Evolutionary conservation across 805 yeast genomes (phyloP), one percentile per base, ranked within the genome.

Genomic region (Candida maltosa): DNA sequence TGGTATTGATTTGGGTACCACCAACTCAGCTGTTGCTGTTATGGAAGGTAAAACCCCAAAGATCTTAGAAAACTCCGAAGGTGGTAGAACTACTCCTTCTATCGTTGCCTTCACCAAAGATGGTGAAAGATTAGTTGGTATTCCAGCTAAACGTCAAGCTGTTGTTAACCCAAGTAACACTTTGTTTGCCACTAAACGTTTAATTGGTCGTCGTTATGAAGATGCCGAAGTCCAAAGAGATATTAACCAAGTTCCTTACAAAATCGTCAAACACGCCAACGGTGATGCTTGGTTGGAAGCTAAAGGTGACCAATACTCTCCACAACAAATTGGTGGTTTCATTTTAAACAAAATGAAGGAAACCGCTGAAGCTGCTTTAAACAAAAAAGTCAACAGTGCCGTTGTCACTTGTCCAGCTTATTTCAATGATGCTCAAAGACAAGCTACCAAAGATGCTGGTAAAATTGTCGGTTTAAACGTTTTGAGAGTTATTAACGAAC

Each of bases 221-320:
- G 96, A 89, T 64, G 56, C 65, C 38, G 97, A 88, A 69, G 96
- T 89, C 44, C 95, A 87, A 69, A 80, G 84, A 68, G 96, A 89
- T 64, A 72, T 87, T 55, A 73, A 75, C 52, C 82, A 83, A 66
- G 91, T 88, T 36, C 96, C 97, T 37, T 88, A 86, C 80, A 79
- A 83, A 71, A 87, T 88, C 48, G 83, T 85, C 54, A 82, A 87
- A 73, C 94, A 87, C 76, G 62, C 73, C 46, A 89, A 89, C 61
- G 96, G 96, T 48, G 97, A 89, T 60, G 96, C 96, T 39, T 88
- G 96, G 96, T 79, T 88, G 39, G 87, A 87, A 72, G 88, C 94
- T 44, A 78, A 87, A 51, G 94, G 91, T 50, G 78, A 84, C 62
- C 69, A 72, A 45, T 89, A 88, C 75, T 88, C 96, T 33, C 97